These are phyloP conservation scores for Fennellomyces sp. DNA, from an alignment of 371 early-diverging fungal species.

Conservation along the genomic window DNA sequence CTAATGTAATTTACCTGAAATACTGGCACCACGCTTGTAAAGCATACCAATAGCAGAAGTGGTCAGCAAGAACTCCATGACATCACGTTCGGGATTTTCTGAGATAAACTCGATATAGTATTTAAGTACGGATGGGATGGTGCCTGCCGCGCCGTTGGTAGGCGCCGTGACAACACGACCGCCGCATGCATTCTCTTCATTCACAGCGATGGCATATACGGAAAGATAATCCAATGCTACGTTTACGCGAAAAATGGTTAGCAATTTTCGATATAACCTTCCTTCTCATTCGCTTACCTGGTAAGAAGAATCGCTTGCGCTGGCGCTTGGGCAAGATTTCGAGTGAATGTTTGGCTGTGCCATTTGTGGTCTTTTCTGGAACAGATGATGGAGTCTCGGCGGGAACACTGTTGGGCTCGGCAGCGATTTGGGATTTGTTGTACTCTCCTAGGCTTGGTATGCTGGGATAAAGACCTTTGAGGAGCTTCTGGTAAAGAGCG, in stretches of 20 bases:
- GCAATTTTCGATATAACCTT: background rate
- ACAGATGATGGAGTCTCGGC: constrained; percentile 11
- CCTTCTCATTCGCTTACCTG: constrained; percentile 15
- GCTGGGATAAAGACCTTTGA: constrained; percentile 74
- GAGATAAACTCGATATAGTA: constrained; percentile 94
- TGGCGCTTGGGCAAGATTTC: constrained; percentile 46
- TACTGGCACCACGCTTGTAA: constrained; percentile 93
- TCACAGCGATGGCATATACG: constrained; percentile 95
- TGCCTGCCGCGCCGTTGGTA: constrained; percentile 93
- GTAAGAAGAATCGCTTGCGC: constrained; percentile 49
- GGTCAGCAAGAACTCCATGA: constrained; percentile 90
- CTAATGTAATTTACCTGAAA: constrained; percentile 48
- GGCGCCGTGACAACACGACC: constrained; percentile 94
- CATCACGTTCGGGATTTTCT: constrained; percentile 84
- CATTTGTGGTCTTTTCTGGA: background rate
- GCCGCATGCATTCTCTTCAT: constrained; percentile 97
- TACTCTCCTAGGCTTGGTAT: constrained; percentile 24
- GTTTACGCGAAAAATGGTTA: background rate
- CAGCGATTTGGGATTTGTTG: constrained; percentile 27
- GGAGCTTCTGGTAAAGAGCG: constrained; percentile 80
- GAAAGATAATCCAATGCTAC: constrained; percentile 92
- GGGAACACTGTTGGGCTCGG: background rate
- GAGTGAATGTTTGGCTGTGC: constrained; percentile 17
- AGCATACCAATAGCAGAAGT: constrained; percentile 96
- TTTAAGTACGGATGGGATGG: constrained; percentile 91